Evolutionary conservation across 129 eudicot genomes (phyloP).

Genomic region (Saussurea involucrata): DNA sequence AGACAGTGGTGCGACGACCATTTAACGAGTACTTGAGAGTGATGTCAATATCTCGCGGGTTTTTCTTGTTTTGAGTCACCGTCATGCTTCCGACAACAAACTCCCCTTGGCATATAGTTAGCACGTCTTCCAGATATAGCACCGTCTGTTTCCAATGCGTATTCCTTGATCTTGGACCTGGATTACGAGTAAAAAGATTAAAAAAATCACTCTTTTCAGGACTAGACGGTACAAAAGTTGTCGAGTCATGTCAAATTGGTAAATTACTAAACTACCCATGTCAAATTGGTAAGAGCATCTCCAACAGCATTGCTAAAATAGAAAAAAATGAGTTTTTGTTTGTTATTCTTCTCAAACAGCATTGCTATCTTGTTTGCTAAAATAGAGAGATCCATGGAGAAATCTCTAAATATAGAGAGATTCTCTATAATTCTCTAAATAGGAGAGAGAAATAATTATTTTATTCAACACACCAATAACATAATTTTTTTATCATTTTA

Average conservation of each 20-base stretch:
- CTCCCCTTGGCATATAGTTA: slow-evolving; percentile 89
- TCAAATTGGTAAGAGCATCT: no score
- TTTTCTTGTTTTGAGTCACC: slow-evolving; percentile 86
- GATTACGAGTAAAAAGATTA: not conserved
- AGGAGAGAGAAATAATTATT: no score
- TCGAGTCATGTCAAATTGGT: not conserved
- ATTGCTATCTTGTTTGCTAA: no score
- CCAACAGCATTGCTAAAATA: no score
- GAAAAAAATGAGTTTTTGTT: no score
- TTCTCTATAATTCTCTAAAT: no score
- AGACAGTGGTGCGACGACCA: slow-evolving; percentile 56
- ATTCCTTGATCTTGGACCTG: slow-evolving; percentile 84
- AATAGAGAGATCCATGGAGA: no score
- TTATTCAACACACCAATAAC: no score
- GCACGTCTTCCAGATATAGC: slow-evolving; percentile 83
- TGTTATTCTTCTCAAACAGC: no score
- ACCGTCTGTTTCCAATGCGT: slow-evolving; percentile 99
- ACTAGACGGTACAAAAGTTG: not conserved
- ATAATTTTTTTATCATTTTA: no score
- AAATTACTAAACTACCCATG: not conserved
- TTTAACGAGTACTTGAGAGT: slow-evolving; percentile 64
- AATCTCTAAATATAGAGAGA: no score
- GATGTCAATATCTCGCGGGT: slow-evolving; percentile 93
- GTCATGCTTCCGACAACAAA: slow-evolving; percentile 64
- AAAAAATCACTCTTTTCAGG: not conserved